Evolutionary conservation across 495 filamentous ascomycete genomes (phyloP), one percentile per base, ranked within the genome.

Genomic region (Lineolata rhizophorae): DNA sequence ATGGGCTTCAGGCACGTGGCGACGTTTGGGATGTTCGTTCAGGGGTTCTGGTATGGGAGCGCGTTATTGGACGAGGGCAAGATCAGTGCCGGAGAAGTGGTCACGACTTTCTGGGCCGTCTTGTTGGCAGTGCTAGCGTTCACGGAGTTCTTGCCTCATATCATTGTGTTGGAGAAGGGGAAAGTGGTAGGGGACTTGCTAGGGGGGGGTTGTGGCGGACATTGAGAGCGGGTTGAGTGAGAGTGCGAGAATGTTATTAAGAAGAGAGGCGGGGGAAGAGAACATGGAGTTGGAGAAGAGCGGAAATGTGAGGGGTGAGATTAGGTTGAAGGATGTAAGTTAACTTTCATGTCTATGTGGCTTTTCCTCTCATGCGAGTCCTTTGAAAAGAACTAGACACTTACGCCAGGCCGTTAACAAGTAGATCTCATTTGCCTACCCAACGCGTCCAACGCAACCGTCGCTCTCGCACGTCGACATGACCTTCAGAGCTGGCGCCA

Each of bases 11-110:
- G 77, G 27, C 71, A 73, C 27, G 61, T 91, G 40, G 65, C 78
- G 53, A 72, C 71, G 20, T 64, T 82, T 11, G 60, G 61, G 2
- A 74, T 95, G 54, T 93, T 95, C 35, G 76, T 91, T 1, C 67
- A 82, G 41, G 85, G 84, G 0, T 94, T 97, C 42, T 94, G 78
- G 68, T 91, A 82, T 48, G 84, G 83, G 0, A 67, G 70, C 31
- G 50, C 61, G 1, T 57, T 91, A 4, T 67, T 82, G 13, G 51
- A 51, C 8, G 46, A 53, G 4, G 62, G 60, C 2, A 47, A 61
- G 12, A 52, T 67, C 24, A 60, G 61, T 10, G 54, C 80, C 0
- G 84, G 76, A 4, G 60, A 72, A 29, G 67, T 93, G 12, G 47
- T 93, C 27, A 84, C 81, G 2, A 77, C 81, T 0, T 91, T 94